These are phyloP conservation scores for Mallotus repandus DNA, from an alignment of 441 rosid species.

Conservation along the genomic window DNA sequence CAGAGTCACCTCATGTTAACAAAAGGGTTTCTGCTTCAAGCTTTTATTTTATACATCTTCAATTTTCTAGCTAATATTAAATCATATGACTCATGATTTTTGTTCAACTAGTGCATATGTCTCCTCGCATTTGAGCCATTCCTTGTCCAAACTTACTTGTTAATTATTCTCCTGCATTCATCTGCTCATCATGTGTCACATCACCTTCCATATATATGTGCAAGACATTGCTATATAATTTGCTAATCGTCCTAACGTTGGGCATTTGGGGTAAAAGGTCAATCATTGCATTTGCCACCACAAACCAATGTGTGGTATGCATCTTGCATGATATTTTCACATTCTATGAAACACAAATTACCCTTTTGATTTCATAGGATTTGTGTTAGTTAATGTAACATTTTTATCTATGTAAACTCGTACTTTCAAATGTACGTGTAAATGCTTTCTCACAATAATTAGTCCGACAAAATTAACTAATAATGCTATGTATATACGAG, in stretches of 20 bases:
- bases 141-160: conserved; percentile 22
- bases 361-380: too few relatives aligned
- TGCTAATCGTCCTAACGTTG: neutral
- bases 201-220: conserved; percentile 22
- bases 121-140: conserved; percentile 21
- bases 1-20: neutral
- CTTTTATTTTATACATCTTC: neutral
- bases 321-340: too few relatives aligned
- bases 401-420: too few relatives aligned
- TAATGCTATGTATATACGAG: too few relatives aligned
- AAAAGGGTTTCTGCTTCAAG: conserved; percentile 5
- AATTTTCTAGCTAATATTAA: too few relatives aligned
- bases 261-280: neutral
- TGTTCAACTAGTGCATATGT: conserved; percentile 10
- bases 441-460: too few relatives aligned
- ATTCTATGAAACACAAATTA: too few relatives aligned
- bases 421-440: too few relatives aligned
- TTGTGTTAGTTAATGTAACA: too few relatives aligned
- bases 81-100: neutral
- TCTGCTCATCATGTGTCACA: conserved; percentile 25
- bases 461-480: too few relatives aligned
- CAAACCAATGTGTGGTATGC: too few relatives aligned
- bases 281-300: neutral
- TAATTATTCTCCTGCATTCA: conserved; percentile 3
- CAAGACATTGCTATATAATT: too few relatives aligned